Conservation (phyloP, 805 yeast genomes). For the Metschnikowia koreensis region DNA sequence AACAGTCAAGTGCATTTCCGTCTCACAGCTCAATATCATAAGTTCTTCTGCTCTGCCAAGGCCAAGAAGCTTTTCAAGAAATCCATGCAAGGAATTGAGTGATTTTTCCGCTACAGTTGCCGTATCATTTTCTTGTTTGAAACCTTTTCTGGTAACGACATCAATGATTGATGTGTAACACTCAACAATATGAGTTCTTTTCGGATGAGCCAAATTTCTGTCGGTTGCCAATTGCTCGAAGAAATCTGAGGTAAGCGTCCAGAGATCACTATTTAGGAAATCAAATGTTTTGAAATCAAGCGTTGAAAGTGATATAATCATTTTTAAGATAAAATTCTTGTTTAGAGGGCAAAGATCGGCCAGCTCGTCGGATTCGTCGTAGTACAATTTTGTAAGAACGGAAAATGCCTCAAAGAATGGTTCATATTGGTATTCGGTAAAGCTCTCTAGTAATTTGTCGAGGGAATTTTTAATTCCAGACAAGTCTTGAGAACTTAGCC, state of each 20-base stretch:
- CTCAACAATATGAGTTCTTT: slow-evolving; percentile 48
- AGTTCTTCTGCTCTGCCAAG: slow-evolving; percentile 41
- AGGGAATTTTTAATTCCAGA: slow-evolving; percentile 54
- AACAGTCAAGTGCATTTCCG: slow-evolving; percentile 62
- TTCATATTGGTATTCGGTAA: slow-evolving; percentile 50
- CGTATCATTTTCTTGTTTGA: slow-evolving; percentile 19
- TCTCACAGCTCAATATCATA: slow-evolving; percentile 54
- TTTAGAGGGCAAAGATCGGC: slow-evolving; percentile 50
- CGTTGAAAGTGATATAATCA: slow-evolving; percentile 50
- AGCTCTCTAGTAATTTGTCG: slow-evolving; percentile 60
- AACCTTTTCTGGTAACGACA: slow-evolving; percentile 41
- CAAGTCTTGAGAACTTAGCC: slow-evolving; percentile 45
- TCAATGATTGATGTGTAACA: slow-evolving; percentile 53
- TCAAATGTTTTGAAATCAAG: slow-evolving; percentile 54
- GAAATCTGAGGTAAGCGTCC: slow-evolving; percentile 48
- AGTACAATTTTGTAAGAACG: slow-evolving; percentile 47
- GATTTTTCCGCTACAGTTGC: slow-evolving; percentile 35
- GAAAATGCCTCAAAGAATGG: slow-evolving; percentile 50
- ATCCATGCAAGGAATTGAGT: slow-evolving; percentile 46
- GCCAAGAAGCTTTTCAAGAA: slow-evolving; percentile 42
- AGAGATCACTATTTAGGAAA: slow-evolving; percentile 38
- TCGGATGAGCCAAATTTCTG: slow-evolving; percentile 37
- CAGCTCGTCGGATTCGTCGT: slow-evolving; percentile 13
- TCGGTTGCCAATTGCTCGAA: slow-evolving; percentile 47
- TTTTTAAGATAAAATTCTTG: slow-evolving; percentile 51